Base-by-base conservation (phyloP, 177 flowering plant genomes). In the Vitis hybrid region DNA sequence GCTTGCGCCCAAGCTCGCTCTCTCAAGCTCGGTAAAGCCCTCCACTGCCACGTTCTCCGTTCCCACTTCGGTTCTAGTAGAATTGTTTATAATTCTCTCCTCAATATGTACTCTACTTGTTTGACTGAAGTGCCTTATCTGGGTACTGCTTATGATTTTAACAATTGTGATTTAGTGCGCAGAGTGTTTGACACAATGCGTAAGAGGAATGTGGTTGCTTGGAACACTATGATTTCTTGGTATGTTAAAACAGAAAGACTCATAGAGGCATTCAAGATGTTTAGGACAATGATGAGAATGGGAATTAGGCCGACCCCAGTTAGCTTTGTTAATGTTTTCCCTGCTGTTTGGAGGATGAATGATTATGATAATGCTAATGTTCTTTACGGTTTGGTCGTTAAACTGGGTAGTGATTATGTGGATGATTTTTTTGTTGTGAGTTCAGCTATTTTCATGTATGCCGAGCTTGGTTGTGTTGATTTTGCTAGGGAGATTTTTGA, bases 211-310 rank as follows among this genome's bases (percentile, higher is more conserved):
- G 97, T 82, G 0, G 88, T 95, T 61, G 80, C 93, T 28, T 92
- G 93, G 93, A 92, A 95, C 74, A 89, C 89, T 5, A 72, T 95
- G 78, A 75, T 95, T 74, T 82, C 89, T 0, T 95, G 97, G 97
- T 87, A 85, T 76, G 87, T 77, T 6, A 91, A 81, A 76, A 88
- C 82, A 0, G 86, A 76, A 64, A 77, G 88, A 19, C 81, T 72
- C 69, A 11, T 38, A 0, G 78, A 86, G 62, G 97, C 94, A 0
- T 50, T 89, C 60, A 44, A 53, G 79, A 77, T 76, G 64, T 92
- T 95, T 72, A 80, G 77, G 77, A 55, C 71, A 74, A 89, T 95
- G 97, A 72, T 89, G 80, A 80, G 66, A 18, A 64, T 69, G 69
- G 92, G 96, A 9, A 71, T 91, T 5, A 84, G 69, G 53, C 93